Evolutionary conservation across 176 grass and related monocot species (phyloP), one percentile per base, ranked within the genome.

Genomic region (Aegilops longissima): DNA sequence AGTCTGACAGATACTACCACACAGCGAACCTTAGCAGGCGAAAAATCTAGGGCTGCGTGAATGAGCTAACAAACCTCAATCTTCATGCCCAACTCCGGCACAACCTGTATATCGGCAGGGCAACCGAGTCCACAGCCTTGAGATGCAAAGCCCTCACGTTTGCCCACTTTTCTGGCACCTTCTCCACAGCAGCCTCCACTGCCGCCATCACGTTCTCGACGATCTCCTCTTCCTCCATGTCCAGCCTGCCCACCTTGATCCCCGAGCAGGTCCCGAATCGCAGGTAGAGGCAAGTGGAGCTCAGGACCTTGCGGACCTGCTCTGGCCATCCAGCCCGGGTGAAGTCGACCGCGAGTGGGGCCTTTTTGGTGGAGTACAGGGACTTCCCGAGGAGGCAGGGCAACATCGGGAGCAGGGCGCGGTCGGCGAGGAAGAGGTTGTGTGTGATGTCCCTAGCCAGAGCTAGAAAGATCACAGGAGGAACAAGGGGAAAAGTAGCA

Each of bases 281-380:
- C 21, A 92, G 75, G 80, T 94, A 92, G 3, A 98, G 62, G 56
- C 79, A 90, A n/a, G 96, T 74, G 0, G 93, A 95, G 82, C 10
- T 25, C 6, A 96, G 79, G 3, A 93, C 88, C 74, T 86, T 90
- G 40, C 87, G 92, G 23, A 96, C 66, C 90, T 96, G 88, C 23
- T 90, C 84, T 14, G 90, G 92, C 94, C 94, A 99, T 8, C 94
- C 90, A 4, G 62, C 34, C 9, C 92, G 92, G 24, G 92, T 83
- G 76, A 99, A 93, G 47, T 94, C 86, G 20, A 96, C 36, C 9
- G 87, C 67, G 12, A 94, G 24, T 1, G 92, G 92, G 45, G 79
- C 82, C 89, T 96, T 96, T 88, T 93, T 95, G 70, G 74, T 90
- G 80, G 89, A 87, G 89, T 87, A 98, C 79, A 98, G 94, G 20